Conservation (phyloP, 176 grass and related monocot species). For the Bromus sterilis region DNA sequence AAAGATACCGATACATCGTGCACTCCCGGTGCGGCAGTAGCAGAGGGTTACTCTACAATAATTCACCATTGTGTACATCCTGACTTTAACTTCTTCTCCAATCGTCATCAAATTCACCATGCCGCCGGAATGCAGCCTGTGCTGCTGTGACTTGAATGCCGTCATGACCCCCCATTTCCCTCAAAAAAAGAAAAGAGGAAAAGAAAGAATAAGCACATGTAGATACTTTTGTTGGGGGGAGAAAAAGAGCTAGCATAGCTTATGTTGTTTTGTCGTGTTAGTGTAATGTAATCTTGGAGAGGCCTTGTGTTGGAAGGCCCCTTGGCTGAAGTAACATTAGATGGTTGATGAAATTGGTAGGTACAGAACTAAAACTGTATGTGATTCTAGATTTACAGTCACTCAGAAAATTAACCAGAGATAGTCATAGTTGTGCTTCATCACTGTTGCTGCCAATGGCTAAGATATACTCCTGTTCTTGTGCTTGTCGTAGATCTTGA, state of each 20-base stretch:
- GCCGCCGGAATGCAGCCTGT: background rate
- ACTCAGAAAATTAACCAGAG: background rate
- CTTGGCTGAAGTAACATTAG: slow-evolving; percentile 22
- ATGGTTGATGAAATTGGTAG: slow-evolving; percentile 14
- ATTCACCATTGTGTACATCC: slow-evolving; percentile 12
- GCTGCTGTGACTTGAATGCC: background rate
- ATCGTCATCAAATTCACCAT: background rate
- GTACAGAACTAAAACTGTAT: background rate
- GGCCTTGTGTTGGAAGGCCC: slow-evolving; percentile 38
- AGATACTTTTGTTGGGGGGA: background rate
- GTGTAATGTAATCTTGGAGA: slow-evolving; percentile 15
- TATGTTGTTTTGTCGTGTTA: slow-evolving; percentile 13
- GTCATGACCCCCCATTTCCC: background rate
- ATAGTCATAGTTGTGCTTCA: background rate
- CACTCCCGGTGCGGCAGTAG: background rate
- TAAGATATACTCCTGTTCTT: background rate
- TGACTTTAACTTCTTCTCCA: background rate
- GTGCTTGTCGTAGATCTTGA: background rate
- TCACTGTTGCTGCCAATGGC: background rate
- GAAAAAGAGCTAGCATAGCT: background rate
- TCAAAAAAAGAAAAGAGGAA: background rate
- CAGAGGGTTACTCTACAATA: background rate
- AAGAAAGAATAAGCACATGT: background rate
- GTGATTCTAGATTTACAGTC: background rate
- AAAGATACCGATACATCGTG: slow-evolving; percentile 11